phyloP scores from a whole-genome alignment of 805 yeast genomes.

The Hyphopichia homilentoma region DNA sequence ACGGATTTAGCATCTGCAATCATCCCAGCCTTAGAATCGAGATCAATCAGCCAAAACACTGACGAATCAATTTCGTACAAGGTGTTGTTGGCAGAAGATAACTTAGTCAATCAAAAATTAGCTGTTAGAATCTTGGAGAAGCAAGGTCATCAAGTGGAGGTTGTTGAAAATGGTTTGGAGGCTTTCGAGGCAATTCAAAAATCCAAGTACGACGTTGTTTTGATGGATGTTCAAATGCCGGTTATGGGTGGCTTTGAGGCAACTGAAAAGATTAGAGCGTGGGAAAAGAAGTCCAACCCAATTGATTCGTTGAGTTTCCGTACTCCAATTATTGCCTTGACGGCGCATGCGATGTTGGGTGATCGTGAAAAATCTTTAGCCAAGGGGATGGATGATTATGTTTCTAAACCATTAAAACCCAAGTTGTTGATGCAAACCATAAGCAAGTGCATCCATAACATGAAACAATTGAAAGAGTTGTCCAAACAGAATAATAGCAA shows the following conservation, averaged over 20 bases:
- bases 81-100: constrained; percentile 81
- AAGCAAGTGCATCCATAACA: constrained; percentile 73
- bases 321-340: constrained; percentile 84
- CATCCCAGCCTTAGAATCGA: constrained; percentile 79
- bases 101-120: constrained; percentile 79
- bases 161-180: constrained; percentile 81
- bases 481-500: constrained; percentile 45
- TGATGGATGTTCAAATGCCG: constrained; percentile 96
- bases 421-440: constrained; percentile 79
- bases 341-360: constrained; percentile 94
- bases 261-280: constrained; percentile 77
- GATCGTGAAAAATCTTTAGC: constrained; percentile 83
- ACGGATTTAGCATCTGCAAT: constrained; percentile 79
- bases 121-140: constrained; percentile 84
- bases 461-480: constrained; percentile 57
- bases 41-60: constrained; percentile 74
- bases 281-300: constrained; percentile 80
- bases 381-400: constrained; percentile 90
- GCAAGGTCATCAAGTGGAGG: constrained; percentile 79
- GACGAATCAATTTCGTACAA: constrained; percentile 75
- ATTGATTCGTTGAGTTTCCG: constrained; percentile 65
- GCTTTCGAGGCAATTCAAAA: constrained; percentile 73
- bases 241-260: constrained; percentile 95
- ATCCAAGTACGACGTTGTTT: constrained; percentile 70
- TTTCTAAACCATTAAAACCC: constrained; percentile 85